Evolutionary conservation across 768 basidiomycete species (phyloP).

Genomic region (Trichaptum fuscoviolaceum): DNA sequence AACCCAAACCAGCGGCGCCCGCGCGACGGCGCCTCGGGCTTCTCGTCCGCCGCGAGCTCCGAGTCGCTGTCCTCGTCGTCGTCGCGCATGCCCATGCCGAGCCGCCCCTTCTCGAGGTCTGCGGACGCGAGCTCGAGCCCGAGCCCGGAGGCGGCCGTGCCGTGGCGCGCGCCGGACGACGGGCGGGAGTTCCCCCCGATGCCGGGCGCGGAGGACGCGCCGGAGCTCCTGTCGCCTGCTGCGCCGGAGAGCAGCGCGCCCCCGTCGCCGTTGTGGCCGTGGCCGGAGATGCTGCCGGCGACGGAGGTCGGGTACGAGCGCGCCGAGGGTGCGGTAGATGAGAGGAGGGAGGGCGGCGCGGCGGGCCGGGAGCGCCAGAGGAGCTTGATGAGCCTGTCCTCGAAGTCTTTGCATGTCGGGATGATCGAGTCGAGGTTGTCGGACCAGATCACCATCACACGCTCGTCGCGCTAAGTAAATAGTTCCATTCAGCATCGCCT

Average conservation of each 20-base stretch:
- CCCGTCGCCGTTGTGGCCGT: conserved; percentile 21
- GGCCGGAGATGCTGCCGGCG: conserved; percentile 32
- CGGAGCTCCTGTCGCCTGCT: not conserved
- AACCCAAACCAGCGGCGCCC: not conserved
- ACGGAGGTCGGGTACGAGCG: conserved; percentile 22
- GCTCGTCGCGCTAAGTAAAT: conserved; percentile 62
- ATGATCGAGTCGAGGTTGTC: conserved; percentile 76
- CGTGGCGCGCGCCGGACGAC: conserved; percentile 15
- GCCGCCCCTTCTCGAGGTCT: not conserved
- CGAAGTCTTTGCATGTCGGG: conserved; percentile 44
- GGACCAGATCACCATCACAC: conserved; percentile 81
- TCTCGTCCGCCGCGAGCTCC: not conserved
- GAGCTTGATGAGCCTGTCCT: conserved; percentile 51
- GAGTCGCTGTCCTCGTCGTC: not conserved
- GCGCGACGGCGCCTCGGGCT: not conserved
- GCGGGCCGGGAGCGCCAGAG: conserved; percentile 42
- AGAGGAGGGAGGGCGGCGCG: conserved; percentile 13
- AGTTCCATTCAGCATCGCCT: not conserved
- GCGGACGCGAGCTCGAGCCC: conserved; percentile 8
- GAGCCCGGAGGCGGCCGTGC: conserved; percentile 8
- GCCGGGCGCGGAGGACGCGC: not conserved
- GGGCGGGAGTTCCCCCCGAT: conserved; percentile 12
- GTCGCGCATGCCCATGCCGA: not conserved
- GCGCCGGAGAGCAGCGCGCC: not conserved
- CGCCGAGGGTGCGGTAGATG: conserved; percentile 19